A percentile compares a stretch with the other conserved stretches of the same genome.
phyloP scores from a whole-genome alignment of 129 eudicot genomes.

The Artemisia annua region DNA sequence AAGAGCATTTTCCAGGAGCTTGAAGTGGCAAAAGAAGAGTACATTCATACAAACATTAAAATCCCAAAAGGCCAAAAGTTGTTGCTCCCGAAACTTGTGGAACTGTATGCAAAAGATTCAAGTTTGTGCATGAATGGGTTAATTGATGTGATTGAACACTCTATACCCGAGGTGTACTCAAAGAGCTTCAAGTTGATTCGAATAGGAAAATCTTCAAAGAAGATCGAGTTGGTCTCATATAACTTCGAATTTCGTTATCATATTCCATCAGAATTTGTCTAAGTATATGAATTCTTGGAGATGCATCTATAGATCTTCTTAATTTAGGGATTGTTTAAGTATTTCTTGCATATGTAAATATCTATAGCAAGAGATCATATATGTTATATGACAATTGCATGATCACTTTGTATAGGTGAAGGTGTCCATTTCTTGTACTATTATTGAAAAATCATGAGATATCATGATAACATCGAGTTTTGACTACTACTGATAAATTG shows the following conservation, averaged over 20 bases:
- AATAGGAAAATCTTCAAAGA: slow-evolving; percentile 44
- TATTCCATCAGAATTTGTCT: slow-evolving; percentile 43
- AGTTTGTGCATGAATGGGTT: slow-evolving; percentile 52
- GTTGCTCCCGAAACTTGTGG: slow-evolving; percentile 71
- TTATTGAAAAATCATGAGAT: not conserved
- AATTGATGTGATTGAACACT: slow-evolving; percentile 57
- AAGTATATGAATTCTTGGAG: slow-evolving; percentile 21
- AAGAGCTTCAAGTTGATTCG: slow-evolving; percentile 43
- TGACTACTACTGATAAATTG: too few relatives aligned
- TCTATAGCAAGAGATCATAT: slow-evolving; percentile 7
- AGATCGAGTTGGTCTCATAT: slow-evolving; percentile 75
- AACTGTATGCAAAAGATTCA: slow-evolving; percentile 56
- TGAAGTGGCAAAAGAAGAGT: slow-evolving; percentile 84
- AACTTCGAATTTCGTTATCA: slow-evolving; percentile 59
- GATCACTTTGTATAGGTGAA: slow-evolving; percentile 10
- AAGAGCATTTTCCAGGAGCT: slow-evolving; percentile 75
- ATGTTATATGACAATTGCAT: slow-evolving; percentile 12
- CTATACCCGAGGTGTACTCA: slow-evolving; percentile 37
- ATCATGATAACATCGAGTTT: too few relatives aligned
- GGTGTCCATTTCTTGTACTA: not conserved
- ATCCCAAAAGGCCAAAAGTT: slow-evolving; percentile 53
- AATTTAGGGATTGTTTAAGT: slow-evolving; percentile 2
- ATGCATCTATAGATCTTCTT: slow-evolving; percentile 10
- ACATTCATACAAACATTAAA: slow-evolving; percentile 58
- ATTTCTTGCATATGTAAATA: slow-evolving; percentile 28